Evolutionary conservation across 306 rosid species (phyloP), one percentile per base, ranked within the genome.

Genomic region (Quercus variabilis): DNA sequence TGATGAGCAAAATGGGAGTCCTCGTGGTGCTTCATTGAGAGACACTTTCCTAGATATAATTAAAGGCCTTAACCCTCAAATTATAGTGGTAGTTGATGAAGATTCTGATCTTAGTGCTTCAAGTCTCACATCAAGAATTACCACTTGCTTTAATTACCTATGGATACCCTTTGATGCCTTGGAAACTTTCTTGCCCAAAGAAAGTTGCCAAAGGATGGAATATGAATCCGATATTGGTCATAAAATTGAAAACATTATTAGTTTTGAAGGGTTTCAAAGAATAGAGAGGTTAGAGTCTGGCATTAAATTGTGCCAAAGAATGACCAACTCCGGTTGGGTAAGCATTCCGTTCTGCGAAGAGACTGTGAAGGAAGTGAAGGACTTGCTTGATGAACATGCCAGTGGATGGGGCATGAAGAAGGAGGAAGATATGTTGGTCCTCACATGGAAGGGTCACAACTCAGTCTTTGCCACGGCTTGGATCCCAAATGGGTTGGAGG

Each of bases 351-450:
- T 95, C 73, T 78, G 87, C 33, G 98, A 92, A 55, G 97, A 89
- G 73, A 89, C 93, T 13, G 78, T 83, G 18, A 76, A 49, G 49
- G 98, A 92, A 79, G 96, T 92, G 26, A 93, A 90, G 82, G 86
- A 23, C 6, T 89, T 92, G 94, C 86, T 95, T 28, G 97, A 93
- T 74, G 99, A 93, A 73, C 98, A 95, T 80, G 98, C 98, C n/a
- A 90, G 94, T 79, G 99, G 97, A 11, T 95, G 99, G 99, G 99
- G 98, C 2, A 92, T 95, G 99, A 95, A 95, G 82, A 89, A 84
- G 54, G 98, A 95, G 77, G 99, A 92, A 76, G 93, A 86, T 54
- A 86, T 84, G 88, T 83, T 95, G 73, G 93, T 90, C 64, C 98
- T 95, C 76, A 92, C 99, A 28, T 95, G 99, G 99, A 95, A 92